Percentiles rank a stretch among this genome's conserved stretches.
phyloP scores from a whole-genome alignment of 345 rosid species.

The Microthlaspi erraticum region DNA sequence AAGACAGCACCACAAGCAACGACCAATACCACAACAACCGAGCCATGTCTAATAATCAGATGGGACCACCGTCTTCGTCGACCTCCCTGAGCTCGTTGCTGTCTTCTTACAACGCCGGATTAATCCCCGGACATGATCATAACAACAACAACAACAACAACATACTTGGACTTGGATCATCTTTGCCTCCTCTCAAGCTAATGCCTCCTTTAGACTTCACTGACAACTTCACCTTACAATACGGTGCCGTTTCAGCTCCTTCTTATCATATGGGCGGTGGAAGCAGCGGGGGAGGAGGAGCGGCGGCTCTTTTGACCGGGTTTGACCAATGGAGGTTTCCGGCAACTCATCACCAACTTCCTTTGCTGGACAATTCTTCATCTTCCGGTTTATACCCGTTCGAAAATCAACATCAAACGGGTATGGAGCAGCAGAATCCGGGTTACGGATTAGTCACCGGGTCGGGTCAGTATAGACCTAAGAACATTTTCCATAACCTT shows the following conservation, averaged over 20 bases:
- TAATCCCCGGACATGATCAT: conserved; percentile 45
- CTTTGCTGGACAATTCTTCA: conserved; percentile 37
- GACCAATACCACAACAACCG: conserved; percentile 43
- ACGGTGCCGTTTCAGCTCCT: conserved; percentile 46
- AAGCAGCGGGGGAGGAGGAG: conserved; percentile 36
- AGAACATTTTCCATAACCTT: conserved; percentile 42
- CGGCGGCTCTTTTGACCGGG: conserved; percentile 38
- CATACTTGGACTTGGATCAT: conserved; percentile 47
- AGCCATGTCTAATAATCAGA: conserved; percentile 32
- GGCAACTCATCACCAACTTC: conserved; percentile 32
- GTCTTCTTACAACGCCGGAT: conserved; percentile 47
- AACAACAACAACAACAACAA: conserved; percentile 39
- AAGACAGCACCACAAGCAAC: conserved; percentile 45
- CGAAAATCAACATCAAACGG: conserved; percentile 40
- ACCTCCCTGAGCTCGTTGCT: conserved; percentile 44
- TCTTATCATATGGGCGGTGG: conserved; percentile 37
- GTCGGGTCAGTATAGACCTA: conserved; percentile 43
- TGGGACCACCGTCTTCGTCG: conserved; percentile 43
- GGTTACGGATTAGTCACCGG: conserved; percentile 43
- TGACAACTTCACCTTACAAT: conserved; percentile 45
- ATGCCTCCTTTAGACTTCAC: conserved; percentile 46
- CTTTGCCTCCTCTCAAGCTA: conserved; percentile 47
- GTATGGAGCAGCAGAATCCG: conserved; percentile 38
- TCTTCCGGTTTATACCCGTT: conserved; percentile 36
- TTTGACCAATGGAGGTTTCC: conserved; percentile 45